Percentiles rank a stretch among this genome's conserved stretches.
Evolutionary conservation across 73 alveolate genomes (phyloP).

Genomic region (Tetrahymena elliotti): DNA sequence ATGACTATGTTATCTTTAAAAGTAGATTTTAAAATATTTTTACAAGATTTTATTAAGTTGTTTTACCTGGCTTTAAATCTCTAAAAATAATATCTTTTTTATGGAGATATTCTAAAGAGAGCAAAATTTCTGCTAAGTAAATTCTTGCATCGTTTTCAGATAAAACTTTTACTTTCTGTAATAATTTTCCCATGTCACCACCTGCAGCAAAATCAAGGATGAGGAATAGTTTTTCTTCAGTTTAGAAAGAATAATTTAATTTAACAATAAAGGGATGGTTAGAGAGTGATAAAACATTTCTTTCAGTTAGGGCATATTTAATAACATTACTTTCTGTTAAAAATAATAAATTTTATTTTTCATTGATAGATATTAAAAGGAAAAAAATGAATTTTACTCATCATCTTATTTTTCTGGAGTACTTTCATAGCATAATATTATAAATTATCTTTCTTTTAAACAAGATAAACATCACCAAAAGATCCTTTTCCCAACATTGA

Average conservation of each 20-base stretch:
- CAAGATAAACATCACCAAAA: constrained; percentile 93
- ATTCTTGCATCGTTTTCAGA: constrained; percentile 67
- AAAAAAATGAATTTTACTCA: too few species aligned
- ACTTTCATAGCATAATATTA: constrained; percentile 89
- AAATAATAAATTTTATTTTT: not conserved
- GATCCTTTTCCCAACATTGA: constrained; percentile 79
- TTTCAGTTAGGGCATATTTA: constrained; percentile 91
- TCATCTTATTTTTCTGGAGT: constrained; percentile 67
- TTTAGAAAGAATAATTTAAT: constrained; percentile 88
- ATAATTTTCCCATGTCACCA: constrained; percentile 89
- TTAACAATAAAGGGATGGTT: constrained; percentile 89
- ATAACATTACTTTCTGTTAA: constrained; percentile 56
- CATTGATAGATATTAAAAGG: too few species aligned
- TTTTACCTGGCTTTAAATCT: constrained; percentile 77
- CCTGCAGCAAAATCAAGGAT: constrained; percentile 94
- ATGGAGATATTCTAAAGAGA: constrained; percentile 73
- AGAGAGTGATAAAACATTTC: constrained; percentile 71
- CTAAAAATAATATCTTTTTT: constrained; percentile 64
- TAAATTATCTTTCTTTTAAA: constrained; percentile 57
- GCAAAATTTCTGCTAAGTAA: constrained; percentile 61
- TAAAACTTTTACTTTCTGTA: constrained; percentile 70
- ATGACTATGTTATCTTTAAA: constrained; percentile 44
- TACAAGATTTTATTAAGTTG: not conserved
- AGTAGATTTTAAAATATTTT: not conserved
- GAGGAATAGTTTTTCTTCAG: constrained; percentile 84